Evolutionary conservation across 2,329 filamentous ascomycete genomes (phyloP).

Genomic region (Ascosphaera apis): DNA sequence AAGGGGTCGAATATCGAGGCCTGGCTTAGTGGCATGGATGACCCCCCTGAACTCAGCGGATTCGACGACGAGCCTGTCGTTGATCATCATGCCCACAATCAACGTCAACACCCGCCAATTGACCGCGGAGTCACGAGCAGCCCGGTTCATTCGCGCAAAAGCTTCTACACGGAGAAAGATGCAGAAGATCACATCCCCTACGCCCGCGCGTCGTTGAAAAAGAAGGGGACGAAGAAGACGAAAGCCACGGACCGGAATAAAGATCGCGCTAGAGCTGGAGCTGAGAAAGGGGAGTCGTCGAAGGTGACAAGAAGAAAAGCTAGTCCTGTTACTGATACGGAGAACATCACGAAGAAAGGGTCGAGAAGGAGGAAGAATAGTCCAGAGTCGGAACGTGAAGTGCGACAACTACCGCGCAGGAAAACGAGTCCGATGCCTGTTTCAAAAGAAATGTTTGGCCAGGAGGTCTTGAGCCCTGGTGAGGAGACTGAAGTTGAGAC

Average conservation of each 20-base stretch:
- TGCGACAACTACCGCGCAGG: not conserved
- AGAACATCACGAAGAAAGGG: not conserved
- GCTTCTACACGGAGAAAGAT: constrained; percentile 8
- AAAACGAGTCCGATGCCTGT: not conserved
- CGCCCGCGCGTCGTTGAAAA: not conserved
- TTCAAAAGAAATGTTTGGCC: not conserved
- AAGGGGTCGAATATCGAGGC: constrained; percentile 33
- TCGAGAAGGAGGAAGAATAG: not conserved
- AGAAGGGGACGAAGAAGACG: constrained; percentile 1
- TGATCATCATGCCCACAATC: no score
- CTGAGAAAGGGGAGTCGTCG: not conserved
- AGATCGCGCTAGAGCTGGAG: not conserved
- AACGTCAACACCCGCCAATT: not conserved
- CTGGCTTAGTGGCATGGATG: constrained; percentile 34
- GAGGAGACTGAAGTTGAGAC: not conserved
- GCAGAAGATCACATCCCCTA: not conserved
- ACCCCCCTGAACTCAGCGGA: constrained; percentile 9
- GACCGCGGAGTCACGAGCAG: not conserved
- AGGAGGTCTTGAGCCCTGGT: not conserved
- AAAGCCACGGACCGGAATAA: not conserved
- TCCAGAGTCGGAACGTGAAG: not conserved
- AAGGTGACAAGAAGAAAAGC: not conserved
- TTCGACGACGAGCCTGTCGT: not conserved
- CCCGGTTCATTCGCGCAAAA: constrained; percentile 7
- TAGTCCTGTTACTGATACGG: not conserved